phyloP scores from a whole-genome alignment of 176 grass and related monocot genomes.

The Coix lacrymajobi region DNA sequence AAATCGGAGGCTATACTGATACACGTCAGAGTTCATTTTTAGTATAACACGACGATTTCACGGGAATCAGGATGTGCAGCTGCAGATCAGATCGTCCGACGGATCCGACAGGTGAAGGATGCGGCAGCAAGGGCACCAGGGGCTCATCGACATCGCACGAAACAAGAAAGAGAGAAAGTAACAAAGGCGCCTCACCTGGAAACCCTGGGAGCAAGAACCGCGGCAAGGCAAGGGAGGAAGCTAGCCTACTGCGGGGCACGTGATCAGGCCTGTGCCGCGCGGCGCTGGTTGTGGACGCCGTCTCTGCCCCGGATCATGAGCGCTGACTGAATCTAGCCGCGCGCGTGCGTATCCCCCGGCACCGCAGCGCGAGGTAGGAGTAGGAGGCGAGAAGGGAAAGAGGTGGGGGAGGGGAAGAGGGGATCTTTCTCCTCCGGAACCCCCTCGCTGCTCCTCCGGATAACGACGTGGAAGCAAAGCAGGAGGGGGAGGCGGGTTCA shows the following conservation, averaged over 20 bases:
- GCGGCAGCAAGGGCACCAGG: not conserved
- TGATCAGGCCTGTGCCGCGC: not conserved
- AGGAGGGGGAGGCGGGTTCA: not conserved
- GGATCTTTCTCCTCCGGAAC: not conserved
- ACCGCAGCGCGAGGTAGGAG: not conserved
- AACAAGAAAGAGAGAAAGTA: not conserved
- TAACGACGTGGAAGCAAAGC: slow-evolving; percentile 23
- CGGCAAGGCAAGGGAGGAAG: not conserved
- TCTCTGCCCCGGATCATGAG: not conserved
- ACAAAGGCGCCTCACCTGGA: not conserved
- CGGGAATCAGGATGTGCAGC: not conserved
- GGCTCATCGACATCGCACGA: not conserved
- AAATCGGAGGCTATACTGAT: not conserved
- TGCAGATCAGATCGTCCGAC: not conserved
- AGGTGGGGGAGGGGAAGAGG: not conserved
- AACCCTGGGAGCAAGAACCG: slow-evolving; percentile 3
- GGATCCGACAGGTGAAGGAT: not conserved
- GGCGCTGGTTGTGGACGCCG: not conserved
- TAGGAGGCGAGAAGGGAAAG: not conserved
- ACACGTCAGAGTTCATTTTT: not conserved
- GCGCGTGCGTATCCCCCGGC: not conserved
- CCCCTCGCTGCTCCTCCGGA: not conserved
- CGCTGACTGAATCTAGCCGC: slow-evolving; percentile 16
- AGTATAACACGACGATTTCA: not conserved
- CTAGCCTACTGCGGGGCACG: not conserved